Base-by-base conservation (phyloP, 257 asterid genomes). In the Capsicum chinense region DNA sequence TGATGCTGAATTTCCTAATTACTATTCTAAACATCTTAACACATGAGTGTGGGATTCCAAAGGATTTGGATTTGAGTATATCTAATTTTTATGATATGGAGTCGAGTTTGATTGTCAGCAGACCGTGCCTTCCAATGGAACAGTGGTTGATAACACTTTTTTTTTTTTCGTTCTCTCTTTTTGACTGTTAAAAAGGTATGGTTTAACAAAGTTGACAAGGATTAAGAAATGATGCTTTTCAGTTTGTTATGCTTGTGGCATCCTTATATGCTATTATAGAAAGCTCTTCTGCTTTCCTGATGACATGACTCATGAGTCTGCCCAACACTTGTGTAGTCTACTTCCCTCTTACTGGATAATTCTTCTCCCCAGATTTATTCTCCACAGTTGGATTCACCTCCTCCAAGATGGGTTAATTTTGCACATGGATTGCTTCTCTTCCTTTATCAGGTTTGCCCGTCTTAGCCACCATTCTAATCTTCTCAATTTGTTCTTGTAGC, bases 391-490 rank as follows among this genome's bases (percentile, higher is more conserved):
- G 95, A 95, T 86, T 89, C 99, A 82, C 93, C 99, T 70, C 99
- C 98, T 42, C 99, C 98, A 59, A 93, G 98, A 90, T 95, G 99
- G 99, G 99, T 95, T 80, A 91, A 92, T 86, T 89, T 95, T 88
- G 99, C 94, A 4, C 99, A 95, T 83, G 99, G 99, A 84, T 81
- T 95, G 71, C 94, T 94, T 87, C 95, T 95, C 66, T 95, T 95
- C 88, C 91, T 95, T 79, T 95, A 95, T 89, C 98, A 95, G 91
- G 99, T 95, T 86, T 81, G 89, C 64, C 84, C 2, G 64, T 78
- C 63, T 54, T 54, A 7, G 64, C 50, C 64, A 54, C 26, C 48
- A 54, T 26, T 15, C 26, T 26, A 14, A 7, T 78, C 0, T 54
- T 78, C 48, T 78, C 8, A 78, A 78, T 78, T 78, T 54, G 19